Evolutionary conservation across 257 asterid genomes (phyloP).

Genomic region (Solanum dulcamara): DNA sequence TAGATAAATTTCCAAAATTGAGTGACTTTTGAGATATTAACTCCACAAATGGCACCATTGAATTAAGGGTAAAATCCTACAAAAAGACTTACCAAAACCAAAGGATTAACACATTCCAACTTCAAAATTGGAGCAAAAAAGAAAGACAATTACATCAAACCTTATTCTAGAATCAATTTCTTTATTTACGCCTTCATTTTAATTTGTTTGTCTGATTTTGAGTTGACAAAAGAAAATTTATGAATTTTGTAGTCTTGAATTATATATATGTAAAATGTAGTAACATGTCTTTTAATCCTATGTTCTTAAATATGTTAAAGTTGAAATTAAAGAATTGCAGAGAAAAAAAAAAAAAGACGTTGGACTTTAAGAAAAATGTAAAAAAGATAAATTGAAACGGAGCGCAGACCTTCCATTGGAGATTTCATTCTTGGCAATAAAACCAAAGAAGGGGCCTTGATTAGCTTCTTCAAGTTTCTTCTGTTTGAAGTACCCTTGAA

Average conservation of each 20-base stretch:
- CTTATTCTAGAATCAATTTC: not conserved
- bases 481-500: conserved; percentile 85
- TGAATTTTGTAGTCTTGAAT: not conserved
- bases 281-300: too few relatives aligned
- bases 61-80: not conserved
- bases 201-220: too few relatives aligned
- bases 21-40: too few relatives aligned
- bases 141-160: not conserved
- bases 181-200: not conserved
- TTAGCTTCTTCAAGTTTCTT: conserved; percentile 74
- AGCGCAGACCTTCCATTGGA: conserved; percentile 64
- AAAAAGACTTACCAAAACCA: not conserved
- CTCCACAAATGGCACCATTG: too few relatives aligned
- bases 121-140: not conserved
- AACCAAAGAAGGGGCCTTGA: conserved; percentile 96
- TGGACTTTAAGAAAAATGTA: accelerated
- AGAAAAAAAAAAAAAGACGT: too few relatives aligned
- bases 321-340: too few relatives aligned
- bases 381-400: not conserved
- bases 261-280: too few relatives aligned
- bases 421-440: conserved; percentile 81
- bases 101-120: not conserved
- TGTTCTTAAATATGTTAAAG: too few relatives aligned
- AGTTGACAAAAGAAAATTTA: accelerated
- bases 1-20: too few relatives aligned